Evolutionary conservation across 2,329 filamentous ascomycete genomes (phyloP), one percentile per base, ranked within the genome.

Genomic region (Ciborinia camelliae): DNA sequence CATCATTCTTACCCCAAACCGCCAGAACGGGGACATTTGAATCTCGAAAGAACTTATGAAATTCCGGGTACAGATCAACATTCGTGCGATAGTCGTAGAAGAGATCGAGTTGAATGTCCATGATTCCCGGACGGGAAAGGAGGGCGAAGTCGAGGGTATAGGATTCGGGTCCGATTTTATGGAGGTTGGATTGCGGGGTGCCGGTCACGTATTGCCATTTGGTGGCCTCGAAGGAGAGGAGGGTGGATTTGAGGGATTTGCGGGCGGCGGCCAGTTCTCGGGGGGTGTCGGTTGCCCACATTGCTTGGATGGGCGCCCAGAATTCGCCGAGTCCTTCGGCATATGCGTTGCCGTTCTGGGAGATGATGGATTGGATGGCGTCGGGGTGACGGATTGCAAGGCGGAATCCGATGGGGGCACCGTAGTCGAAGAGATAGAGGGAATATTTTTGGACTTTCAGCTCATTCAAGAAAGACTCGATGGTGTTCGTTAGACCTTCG

Each of bases 341-440:
- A 69, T 87, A 88, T 18, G 84, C 84, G 68, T 87, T 88, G 48
- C 84, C 85, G 70, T 86, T 87, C 69, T 88, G 85, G 3, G 79
- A 77, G 63, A 87, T 77, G 67, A 87, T 82, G 18, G 82, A 81
- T 45, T 77, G 76, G 62, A 87, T 75, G 14, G 77, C 75, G 0
- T 79, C 73, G 0, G 82, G 81, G 2, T 80, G 76, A 51, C 79
- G 68, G 2, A 86, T 76, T 0, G 84, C 84, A 2, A 87, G 76
- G 2, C 83, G 79, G 30, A 86, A 75, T 1, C 80, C 84, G 0
- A 79, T 78, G 0, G 86, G 84, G 0, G 84, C 83, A 59, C 85
- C 85, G 71, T 87, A 87, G 76, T 88, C 85, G 72, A 88, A 87
- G 67, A 87, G 80, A 73, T 86, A 88, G 35, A 85, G 73, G 18